Percentiles rank a stretch among this genome's conserved stretches.
Evolutionary conservation across 768 basidiomycete species (phyloP).

Genomic region (Sutorius australiensis): DNA sequence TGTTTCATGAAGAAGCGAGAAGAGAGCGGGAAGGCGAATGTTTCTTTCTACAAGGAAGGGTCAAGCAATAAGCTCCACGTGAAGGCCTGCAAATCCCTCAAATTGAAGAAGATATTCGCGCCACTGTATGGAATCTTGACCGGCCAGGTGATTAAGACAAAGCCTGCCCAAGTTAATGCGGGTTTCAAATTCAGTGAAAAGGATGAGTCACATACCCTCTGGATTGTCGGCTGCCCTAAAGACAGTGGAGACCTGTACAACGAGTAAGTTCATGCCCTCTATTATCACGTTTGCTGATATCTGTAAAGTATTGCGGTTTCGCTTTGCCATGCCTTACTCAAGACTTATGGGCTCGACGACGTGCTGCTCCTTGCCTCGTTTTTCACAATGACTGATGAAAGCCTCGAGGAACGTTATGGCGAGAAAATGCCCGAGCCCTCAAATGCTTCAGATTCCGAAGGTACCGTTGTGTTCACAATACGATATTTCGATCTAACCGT

Average conservation of each 20-base stretch:
- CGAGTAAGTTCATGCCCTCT: constrained; percentile 1
- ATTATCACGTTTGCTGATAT: neutral
- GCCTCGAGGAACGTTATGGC: neutral
- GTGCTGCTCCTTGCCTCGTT: constrained; percentile 11
- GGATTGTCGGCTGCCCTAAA: neutral
- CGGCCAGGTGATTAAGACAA: neutral
- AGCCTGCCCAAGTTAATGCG: neutral
- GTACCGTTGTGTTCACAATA: too few relatives aligned
- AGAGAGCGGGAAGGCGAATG: neutral
- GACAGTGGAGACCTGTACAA: neutral
- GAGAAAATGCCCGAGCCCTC: too few relatives aligned
- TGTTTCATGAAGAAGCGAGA: constrained; percentile 17
- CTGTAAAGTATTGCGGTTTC: neutral
- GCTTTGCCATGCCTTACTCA: constrained; percentile 7
- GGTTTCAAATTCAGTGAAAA: neutral
- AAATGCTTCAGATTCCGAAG: too few relatives aligned
- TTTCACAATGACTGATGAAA: neutral
- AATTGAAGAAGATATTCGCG: constrained; percentile 8
- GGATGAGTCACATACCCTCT: constrained; percentile 1
- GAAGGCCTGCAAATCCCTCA: constrained; percentile 5
- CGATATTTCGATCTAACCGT: too few relatives aligned
- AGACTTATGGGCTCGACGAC: constrained; percentile 6
- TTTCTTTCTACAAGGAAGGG: neutral
- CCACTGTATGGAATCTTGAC: constrained; percentile 7
- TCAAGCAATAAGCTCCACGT: neutral